Evolutionary conservation across 2,329 filamentous ascomycete species (phyloP).

Genomic region (Botrytis medusae): DNA sequence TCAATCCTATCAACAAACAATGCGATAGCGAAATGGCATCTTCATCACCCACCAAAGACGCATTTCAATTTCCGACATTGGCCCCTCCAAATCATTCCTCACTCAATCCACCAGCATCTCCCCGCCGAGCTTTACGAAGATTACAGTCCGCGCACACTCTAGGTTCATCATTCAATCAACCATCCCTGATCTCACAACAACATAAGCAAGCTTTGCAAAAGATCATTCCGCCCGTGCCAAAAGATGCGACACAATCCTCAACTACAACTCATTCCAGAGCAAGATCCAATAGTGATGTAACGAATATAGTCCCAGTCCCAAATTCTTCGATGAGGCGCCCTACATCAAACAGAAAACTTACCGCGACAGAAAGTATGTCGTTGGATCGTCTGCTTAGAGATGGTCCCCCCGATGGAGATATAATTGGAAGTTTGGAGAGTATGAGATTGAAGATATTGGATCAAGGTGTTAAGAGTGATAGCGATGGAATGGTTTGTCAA

Average conservation of each 20-base stretch:
- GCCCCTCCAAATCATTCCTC: conserved; percentile 28
- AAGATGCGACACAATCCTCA: conserved; percentile 26
- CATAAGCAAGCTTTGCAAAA: conserved; percentile 48
- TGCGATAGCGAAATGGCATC: conserved; percentile 20
- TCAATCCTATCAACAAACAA: neutral
- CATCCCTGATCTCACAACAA: conserved; percentile 64
- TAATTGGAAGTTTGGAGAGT: conserved; percentile 65
- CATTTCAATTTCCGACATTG: conserved; percentile 28
- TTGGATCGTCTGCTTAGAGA: conserved; percentile 78
- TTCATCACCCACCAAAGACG: conserved; percentile 33
- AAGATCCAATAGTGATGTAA: conserved; percentile 73
- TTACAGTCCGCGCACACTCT: conserved; percentile 74
- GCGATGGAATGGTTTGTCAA: conserved; percentile 72
- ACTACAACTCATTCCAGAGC: conserved; percentile 49
- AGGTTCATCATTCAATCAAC: conserved; percentile 51
- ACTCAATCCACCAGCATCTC: conserved; percentile 57
- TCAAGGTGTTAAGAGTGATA: conserved; percentile 73
- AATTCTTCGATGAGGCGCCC: conserved; percentile 47
- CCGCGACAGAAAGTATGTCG: conserved; percentile 55
- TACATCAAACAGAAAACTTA: conserved; percentile 48
- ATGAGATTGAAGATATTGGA: conserved; percentile 72
- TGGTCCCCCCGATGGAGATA: conserved; percentile 72
- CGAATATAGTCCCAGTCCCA: conserved; percentile 43
- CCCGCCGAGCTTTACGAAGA: conserved; percentile 67
- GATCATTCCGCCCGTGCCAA: conserved; percentile 22